phyloP scores from a whole-genome alignment of 1,139 yeast genomes.

The Taiozyma sp. region DNA sequence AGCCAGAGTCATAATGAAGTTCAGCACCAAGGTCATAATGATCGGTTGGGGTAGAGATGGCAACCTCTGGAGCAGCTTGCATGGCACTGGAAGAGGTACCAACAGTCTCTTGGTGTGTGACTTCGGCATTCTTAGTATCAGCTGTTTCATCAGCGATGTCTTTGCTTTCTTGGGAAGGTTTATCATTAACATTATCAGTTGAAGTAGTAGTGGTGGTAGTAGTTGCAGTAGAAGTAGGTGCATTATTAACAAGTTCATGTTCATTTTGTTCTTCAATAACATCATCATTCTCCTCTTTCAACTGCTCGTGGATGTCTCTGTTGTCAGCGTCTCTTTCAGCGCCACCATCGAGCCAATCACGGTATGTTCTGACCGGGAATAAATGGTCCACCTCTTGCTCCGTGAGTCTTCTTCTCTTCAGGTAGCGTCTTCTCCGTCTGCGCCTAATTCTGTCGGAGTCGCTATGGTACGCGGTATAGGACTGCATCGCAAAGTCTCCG shows the following conservation, averaged over 20 bases:
- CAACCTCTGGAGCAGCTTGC: neutral
- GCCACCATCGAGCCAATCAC: constrained; percentile 53
- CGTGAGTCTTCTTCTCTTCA: constrained; percentile 49
- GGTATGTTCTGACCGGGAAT: constrained; percentile 62
- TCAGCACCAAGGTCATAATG: constrained; percentile 27
- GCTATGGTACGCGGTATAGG: constrained; percentile 15
- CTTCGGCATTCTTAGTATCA: neutral
- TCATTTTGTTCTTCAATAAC: neutral
- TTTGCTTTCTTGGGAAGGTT: neutral
- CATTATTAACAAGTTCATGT: constrained; percentile 1
- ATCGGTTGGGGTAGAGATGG: constrained; percentile 9
- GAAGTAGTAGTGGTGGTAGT: neutral
- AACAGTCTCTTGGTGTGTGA: neutral
- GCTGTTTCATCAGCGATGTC: neutral
- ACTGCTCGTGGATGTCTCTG: constrained; percentile 19
- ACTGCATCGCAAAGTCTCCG: constrained; percentile 21
- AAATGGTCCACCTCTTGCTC: constrained; percentile 57
- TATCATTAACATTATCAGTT: neutral
- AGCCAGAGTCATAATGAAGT: constrained; percentile 61
- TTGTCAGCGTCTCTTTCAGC: constrained; percentile 24
- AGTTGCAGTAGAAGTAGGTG: neutral
- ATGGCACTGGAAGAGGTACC: neutral
- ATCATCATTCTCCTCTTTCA: constrained; percentile 23
- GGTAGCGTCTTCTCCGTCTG: constrained; percentile 20
- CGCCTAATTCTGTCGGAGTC: constrained; percentile 15